phyloP scores from a whole-genome alignment of 768 basidiomycete species.

The Chiua virens region DNA sequence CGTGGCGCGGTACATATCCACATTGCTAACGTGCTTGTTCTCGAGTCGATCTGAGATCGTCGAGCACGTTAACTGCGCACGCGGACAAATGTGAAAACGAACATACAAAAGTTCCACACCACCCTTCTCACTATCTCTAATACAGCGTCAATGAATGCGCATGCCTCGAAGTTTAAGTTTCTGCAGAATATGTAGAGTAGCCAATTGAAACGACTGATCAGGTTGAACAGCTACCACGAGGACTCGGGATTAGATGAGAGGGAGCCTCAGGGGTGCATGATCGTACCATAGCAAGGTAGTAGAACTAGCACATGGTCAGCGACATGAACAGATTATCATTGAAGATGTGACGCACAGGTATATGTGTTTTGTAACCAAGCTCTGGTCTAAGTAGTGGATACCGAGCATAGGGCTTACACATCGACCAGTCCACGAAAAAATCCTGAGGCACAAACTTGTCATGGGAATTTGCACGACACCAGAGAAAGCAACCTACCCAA shows the following conservation, averaged over 20 bases:
- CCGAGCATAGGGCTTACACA: constrained; percentile 57
- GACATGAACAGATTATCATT: not conserved
- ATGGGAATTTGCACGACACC: not conserved
- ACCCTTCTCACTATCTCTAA: constrained; percentile 79
- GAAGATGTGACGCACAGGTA: constrained; percentile 44
- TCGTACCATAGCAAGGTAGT: constrained; percentile 77
- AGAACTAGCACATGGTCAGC: constrained; percentile 44
- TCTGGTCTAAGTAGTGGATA: constrained; percentile 71
- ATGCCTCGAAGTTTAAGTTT: constrained; percentile 49
- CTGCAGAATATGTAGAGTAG: constrained; percentile 65
- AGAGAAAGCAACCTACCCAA: constrained; percentile 63
- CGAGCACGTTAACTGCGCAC: not conserved
- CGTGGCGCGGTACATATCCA: constrained; percentile 88
- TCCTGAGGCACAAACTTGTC: constrained; percentile 50
- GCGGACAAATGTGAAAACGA: constrained; percentile 3
- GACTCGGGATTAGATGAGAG: not conserved
- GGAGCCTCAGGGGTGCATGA: not conserved
- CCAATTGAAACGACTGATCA: constrained; percentile 81
- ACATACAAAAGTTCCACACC: constrained; percentile 91
- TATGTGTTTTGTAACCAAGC: constrained; percentile 64
- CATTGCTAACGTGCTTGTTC: constrained; percentile 91
- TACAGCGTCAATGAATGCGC: constrained; percentile 65
- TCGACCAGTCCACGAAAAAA: constrained; percentile 88
- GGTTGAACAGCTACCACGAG: constrained; percentile 59
- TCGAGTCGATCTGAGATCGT: constrained; percentile 64